Evolutionary conservation across 345 rosid species (phyloP).

Genomic region (Psidium guajava): DNA sequence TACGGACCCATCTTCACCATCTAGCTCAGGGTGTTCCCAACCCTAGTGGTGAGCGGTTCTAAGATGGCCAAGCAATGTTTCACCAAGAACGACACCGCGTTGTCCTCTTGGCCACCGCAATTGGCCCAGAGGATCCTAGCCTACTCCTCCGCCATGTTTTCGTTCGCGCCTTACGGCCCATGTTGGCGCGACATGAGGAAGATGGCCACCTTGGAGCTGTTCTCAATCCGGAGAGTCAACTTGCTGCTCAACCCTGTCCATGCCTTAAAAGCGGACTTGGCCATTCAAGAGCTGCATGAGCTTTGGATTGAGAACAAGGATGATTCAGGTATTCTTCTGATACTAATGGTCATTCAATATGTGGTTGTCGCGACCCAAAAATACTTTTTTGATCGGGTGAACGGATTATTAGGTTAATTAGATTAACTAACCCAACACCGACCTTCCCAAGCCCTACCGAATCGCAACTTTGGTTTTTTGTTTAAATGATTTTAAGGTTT

Average conservation of each 20-base stretch:
- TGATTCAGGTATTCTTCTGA: neutral
- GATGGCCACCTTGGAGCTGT: constrained; percentile 10
- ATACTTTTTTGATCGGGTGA: too few relatives aligned
- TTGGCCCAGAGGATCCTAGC: constrained; percentile 9
- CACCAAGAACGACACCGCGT: constrained; percentile 16
- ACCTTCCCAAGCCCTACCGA: too few relatives aligned
- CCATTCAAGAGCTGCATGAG: neutral
- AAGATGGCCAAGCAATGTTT: constrained; percentile 16
- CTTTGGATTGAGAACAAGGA: neutral
- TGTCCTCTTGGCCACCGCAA: constrained; percentile 16
- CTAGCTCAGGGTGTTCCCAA: constrained; percentile 15
- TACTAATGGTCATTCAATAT: neutral
- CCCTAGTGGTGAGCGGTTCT: constrained; percentile 13
- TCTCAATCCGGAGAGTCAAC: constrained; percentile 5
- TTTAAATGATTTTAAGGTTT: too few relatives aligned
- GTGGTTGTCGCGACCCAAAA: too few relatives aligned
- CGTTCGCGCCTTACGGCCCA: constrained; percentile 6
- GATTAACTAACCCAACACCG: too few relatives aligned
- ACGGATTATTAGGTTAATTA: too few relatives aligned
- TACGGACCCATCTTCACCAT: constrained; percentile 30
- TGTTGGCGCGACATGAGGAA: constrained; percentile 27
- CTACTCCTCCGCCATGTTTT: constrained; percentile 9
- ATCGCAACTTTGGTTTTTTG: too few relatives aligned
- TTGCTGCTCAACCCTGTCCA: neutral
- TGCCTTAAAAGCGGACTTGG: neutral